Base-by-base conservation (phyloP, 202 grass and related monocot species). In the Zizania palustris region DNA sequence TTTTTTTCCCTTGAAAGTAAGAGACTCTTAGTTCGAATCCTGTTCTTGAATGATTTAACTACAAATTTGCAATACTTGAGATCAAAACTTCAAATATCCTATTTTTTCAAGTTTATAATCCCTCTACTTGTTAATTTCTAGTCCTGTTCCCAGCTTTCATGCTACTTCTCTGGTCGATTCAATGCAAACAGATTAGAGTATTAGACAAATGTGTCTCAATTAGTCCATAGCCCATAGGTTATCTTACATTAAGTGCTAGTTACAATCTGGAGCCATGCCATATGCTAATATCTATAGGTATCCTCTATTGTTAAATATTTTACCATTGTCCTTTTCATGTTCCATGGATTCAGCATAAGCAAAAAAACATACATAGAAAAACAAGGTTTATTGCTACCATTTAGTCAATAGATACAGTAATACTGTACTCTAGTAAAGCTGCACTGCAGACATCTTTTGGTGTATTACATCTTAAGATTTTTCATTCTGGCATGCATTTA, bases 401-500 rank as follows among this genome's bases (percentile, higher is more conserved):
- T 46, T 28, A 28, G 28, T 28, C 33, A 82, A 16, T 7, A 22
- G 7, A 36, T 75, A 28, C 9, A 60, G 51, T 43, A 41, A 9
- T 28, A 28, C 28, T 64, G 20, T 63, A 54, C 50, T 61, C 10
- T 3, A 21, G 40, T 67, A 74, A 64, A 75, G 51, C 64, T 60
- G 40, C 39, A 59, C 42, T 48, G 70, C 38, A 74, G 42, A 82
- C 21, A 20, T 70, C 33, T 67, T 73, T 59, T 71, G 18, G 45
- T 85, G 21, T 82, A 77, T 89, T 60, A 16, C 51, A 53, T 33
- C 66, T 69, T 33, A 45, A 73, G 36, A 45, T 28, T 80, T 70
- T 84, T 34, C 75, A 73, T 49, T 48, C 67, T 79, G 16, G 22
- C 41, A 51, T 77, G 79, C 51, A 86, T 85, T 87, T 76, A 86